These are phyloP conservation scores for Mortierella sp. DNA, from an alignment of 371 early-diverging fungal genomes.

Conservation along the genomic window DNA sequence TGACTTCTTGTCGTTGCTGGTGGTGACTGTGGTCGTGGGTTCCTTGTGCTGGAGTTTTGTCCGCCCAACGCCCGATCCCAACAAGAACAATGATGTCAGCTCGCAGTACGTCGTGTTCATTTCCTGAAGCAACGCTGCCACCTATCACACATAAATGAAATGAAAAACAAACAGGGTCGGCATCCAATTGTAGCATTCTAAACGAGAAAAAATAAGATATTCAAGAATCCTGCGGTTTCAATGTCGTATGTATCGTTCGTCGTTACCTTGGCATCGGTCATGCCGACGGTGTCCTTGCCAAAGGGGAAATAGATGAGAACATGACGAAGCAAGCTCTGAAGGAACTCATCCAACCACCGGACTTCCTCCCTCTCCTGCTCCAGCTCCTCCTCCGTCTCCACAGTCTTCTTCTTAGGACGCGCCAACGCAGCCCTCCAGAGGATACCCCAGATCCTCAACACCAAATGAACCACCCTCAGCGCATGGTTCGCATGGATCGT, in stretches of 20 bases:
- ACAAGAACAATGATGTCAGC: constrained; percentile 69
- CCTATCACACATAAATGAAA: constrained; percentile 42
- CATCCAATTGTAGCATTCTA: too few species aligned
- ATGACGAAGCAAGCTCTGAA: constrained; percentile 73
- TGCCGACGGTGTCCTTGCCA: constrained; percentile 67
- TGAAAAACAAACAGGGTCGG: background rate
- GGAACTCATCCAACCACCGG: constrained; percentile 61
- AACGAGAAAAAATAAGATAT: too few species aligned
- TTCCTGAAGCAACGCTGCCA: constrained; percentile 68
- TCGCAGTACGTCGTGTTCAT: constrained; percentile 83
- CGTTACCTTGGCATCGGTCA: constrained; percentile 64
- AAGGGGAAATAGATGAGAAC: constrained; percentile 81
- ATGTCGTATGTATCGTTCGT: too few species aligned
- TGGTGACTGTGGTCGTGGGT: background rate
- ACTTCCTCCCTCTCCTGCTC: constrained; percentile 31
- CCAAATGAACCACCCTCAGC: constrained; percentile 62
- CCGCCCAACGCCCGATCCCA: constrained; percentile 59
- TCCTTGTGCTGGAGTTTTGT: constrained; percentile 31
- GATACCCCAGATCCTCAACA: constrained; percentile 69
- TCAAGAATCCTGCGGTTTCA: too few species aligned
- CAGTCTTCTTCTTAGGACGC: constrained; percentile 28
- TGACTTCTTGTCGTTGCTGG: background rate
- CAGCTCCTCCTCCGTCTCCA: constrained; percentile 27
- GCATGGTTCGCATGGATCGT: constrained; percentile 59
- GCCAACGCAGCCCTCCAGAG: constrained; percentile 76